Evolutionary conservation across 371 early-diverging fungal species (phyloP).

Genomic region (Rhizopus stolonifer): DNA sequence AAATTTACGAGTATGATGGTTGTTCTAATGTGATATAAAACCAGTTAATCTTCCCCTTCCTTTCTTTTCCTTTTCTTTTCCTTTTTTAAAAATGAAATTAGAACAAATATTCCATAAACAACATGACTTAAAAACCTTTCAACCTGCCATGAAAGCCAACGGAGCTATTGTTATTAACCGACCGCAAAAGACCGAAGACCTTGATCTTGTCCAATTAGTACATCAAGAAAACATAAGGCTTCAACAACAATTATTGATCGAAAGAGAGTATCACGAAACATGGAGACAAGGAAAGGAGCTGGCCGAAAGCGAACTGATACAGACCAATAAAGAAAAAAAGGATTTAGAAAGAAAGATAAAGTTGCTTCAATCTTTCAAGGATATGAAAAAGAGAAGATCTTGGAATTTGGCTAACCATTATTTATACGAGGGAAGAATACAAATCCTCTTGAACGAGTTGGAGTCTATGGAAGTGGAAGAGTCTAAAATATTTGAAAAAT

Average conservation of each 20-base stretch:
- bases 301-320: neutral
- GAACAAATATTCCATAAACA: neutral
- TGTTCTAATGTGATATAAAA: no score
- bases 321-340: neutral
- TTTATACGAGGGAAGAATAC: conserved; percentile 21
- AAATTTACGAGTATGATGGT: no score
- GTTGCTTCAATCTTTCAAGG: neutral
- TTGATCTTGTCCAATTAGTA: neutral
- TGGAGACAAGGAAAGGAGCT: conserved; percentile 1
- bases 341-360: neutral
- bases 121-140: neutral
- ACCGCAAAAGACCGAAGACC: neutral
- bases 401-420: conserved; percentile 5
- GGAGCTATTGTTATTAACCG: conserved; percentile 27
- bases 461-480: conserved; percentile 30
- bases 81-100: neutral
- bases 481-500: neutral
- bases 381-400: neutral
- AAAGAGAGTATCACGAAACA: conserved; percentile 14
- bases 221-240: conserved; percentile 22
- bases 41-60: no score
- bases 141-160: conserved; percentile 20
- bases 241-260: conserved; percentile 11
- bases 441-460: conserved; percentile 24
- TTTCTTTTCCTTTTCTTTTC: neutral